Evolutionary conservation across 495 filamentous ascomycete species (phyloP).

Genomic region (Neurospora terricola): DNA sequence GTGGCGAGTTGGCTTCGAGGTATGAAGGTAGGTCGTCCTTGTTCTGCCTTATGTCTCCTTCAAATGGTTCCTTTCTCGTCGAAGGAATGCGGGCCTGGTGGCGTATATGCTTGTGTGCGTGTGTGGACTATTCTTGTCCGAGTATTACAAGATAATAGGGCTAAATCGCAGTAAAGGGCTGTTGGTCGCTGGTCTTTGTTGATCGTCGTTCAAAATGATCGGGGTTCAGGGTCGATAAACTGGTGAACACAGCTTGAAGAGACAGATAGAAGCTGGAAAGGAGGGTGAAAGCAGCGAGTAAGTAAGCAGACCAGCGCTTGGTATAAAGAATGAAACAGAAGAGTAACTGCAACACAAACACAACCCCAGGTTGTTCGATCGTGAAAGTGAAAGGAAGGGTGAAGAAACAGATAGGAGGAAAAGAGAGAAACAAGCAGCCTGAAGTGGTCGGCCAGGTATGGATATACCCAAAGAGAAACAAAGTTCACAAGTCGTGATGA

Average conservation of each 20-base stretch:
- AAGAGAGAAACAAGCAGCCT: conserved; percentile 12
- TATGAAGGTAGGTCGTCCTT: conserved; percentile 3
- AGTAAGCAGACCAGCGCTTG: conserved; percentile 46
- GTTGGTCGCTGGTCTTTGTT: neutral
- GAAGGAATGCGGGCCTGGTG: conserved; percentile 28
- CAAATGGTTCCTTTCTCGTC: conserved; percentile 4
- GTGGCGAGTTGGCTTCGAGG: neutral
- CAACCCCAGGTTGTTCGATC: neutral
- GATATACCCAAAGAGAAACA: neutral
- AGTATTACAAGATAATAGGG: conserved; percentile 34
- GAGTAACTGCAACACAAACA: conserved; percentile 28
- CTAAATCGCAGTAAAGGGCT: neutral
- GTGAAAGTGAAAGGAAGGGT: conserved; percentile 5
- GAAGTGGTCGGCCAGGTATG: conserved; percentile 3
- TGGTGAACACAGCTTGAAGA: conserved; percentile 12
- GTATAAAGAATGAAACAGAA: conserved; percentile 8
- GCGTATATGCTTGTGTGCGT: conserved; percentile 9
- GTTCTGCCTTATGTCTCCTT: neutral
- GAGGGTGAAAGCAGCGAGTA: conserved; percentile 30
- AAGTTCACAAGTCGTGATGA: neutral
- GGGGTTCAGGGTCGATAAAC: neutral
- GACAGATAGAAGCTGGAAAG: conserved; percentile 3
- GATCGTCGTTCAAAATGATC: neutral
- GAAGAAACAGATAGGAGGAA: conserved; percentile 11
- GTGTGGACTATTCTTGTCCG: neutral